phyloP scores from a whole-genome alignment of 208 protist species.

The Wallacemonas rigidus region DNA sequence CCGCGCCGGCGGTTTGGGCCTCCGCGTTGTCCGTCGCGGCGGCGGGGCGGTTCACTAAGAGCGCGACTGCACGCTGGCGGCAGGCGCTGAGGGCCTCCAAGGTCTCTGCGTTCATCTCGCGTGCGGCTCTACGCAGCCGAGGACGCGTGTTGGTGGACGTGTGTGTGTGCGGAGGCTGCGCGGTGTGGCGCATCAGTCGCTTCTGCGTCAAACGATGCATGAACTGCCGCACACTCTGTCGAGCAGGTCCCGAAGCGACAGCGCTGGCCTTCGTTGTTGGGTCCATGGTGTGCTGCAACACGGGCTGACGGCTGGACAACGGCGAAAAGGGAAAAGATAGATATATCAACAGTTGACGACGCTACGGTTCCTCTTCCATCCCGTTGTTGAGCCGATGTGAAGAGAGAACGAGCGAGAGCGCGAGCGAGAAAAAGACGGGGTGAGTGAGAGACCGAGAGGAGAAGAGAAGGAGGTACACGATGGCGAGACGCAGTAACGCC shows the following conservation, averaged over 20 bases:
- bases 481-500: no score
- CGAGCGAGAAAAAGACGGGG: not conserved
- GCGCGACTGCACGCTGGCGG: not conserved
- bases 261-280: not conserved
- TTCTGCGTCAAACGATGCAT: not conserved
- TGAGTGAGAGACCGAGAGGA: not conserved
- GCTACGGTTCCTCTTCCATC: no score
- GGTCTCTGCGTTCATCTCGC: slow-evolving; percentile 11
- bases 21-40: not conserved
- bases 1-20: not conserved
- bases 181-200: not conserved
- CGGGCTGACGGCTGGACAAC: no score
- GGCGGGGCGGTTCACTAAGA: not conserved
- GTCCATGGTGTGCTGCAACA: not conserved
- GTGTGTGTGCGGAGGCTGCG: slow-evolving; percentile 15
- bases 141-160: slow-evolving; percentile 49
- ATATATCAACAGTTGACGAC: not conserved
- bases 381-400: not conserved
- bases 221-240: slow-evolving; percentile 6
- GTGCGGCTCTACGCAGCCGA: not conserved
- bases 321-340: not conserved
- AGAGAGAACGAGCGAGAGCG: not conserved
- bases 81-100: not conserved
- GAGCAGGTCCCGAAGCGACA: not conserved
- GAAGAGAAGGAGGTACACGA: no score